Conservation (phyloP, 2,329 filamentous ascomycete genomes). For the Sclerotinia spermophila region DNA sequence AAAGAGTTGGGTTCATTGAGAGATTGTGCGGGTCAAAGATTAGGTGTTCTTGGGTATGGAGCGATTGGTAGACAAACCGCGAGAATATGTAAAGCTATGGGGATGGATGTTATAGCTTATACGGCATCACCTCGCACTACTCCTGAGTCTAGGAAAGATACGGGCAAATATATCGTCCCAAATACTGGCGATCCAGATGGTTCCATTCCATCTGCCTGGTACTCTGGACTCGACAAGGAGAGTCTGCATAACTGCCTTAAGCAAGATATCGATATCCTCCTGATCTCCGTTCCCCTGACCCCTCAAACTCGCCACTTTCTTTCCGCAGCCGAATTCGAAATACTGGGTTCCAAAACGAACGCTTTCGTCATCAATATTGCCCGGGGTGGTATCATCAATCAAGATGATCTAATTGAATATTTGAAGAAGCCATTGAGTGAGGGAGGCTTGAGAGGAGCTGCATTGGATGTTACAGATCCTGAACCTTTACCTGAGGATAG, state of each 20-base stretch:
- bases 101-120: conserved; percentile 62
- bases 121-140: conserved; percentile 59
- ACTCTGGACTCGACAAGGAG: conserved; percentile 36
- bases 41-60: conserved; percentile 48
- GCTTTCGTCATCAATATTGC: conserved; percentile 62
- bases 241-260: conserved; percentile 38
- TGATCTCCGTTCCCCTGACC: conserved; percentile 40
- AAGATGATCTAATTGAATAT: conserved; percentile 54
- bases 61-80: conserved; percentile 43
- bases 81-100: conserved; percentile 51
- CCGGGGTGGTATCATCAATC: conserved; percentile 58
- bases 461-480: conserved; percentile 65
- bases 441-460: conserved; percentile 55
- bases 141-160: conserved; percentile 52
- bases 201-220: conserved; percentile 39
- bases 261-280: conserved; percentile 39
- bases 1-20: conserved; percentile 39
- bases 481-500: conserved; percentile 60
- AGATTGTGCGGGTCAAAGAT: conserved; percentile 54
- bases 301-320: conserved; percentile 40
- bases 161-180: conserved; percentile 57
- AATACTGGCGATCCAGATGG: conserved; percentile 47
- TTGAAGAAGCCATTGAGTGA: conserved; percentile 40
- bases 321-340: conserved; percentile 39
- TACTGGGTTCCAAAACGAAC: conserved; percentile 38